Conservation (phyloP, 768 basidiomycete species). For the Suillus cothurnatus region DNA sequence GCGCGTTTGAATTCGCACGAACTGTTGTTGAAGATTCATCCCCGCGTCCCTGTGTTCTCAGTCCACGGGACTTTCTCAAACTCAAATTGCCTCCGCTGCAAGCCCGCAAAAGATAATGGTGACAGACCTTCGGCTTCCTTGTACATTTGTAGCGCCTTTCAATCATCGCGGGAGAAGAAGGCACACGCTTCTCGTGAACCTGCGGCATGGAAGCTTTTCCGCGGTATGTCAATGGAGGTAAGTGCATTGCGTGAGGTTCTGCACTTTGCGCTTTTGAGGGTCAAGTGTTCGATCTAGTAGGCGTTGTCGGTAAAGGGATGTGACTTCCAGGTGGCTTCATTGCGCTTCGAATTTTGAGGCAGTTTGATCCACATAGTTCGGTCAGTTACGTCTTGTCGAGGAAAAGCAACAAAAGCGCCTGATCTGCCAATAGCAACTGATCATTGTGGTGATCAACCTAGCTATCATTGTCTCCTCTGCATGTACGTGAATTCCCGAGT, state of each 20-base stretch:
- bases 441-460: background rate
- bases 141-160: background rate
- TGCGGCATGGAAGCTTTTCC: background rate
- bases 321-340: background rate
- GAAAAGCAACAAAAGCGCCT: background rate
- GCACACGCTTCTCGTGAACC: background rate
- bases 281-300: background rate
- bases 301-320: background rate
- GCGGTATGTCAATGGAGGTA: background rate
- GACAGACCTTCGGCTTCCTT: background rate
- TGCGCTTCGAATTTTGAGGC: background rate
- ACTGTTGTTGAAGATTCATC: background rate
- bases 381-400: background rate
- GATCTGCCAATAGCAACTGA: background rate
- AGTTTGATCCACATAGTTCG: background rate
- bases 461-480: background rate
- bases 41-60: background rate
- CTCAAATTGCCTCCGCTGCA: background rate
- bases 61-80: background rate
- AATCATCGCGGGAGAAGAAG: constrained; percentile 9
- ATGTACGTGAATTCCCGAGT: background rate
- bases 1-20: background rate
- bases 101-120: background rate
- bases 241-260: background rate
- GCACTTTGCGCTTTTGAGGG: background rate